phyloP scores from a whole-genome alignment of 208 protist species.

The Leptomonas seymouri region DNA sequence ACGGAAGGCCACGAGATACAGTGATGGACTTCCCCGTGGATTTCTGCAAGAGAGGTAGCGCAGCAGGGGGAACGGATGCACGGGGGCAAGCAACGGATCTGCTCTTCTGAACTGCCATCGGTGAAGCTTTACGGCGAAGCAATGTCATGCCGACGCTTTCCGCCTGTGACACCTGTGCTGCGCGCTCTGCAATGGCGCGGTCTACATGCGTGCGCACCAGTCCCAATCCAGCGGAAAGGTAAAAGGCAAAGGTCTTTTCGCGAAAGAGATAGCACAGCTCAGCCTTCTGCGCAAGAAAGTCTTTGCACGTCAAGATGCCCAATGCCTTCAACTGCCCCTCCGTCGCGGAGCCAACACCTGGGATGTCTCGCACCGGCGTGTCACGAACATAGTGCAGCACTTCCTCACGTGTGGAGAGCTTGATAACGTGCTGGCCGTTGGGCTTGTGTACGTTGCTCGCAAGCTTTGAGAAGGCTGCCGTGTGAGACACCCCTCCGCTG shows the following conservation, averaged over 20 bases:
- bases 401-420: slow-evolving; percentile 45
- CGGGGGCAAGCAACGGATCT: too few relatives aligned
- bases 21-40: slow-evolving; percentile 52
- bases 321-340: slow-evolving; percentile 50
- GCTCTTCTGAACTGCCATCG: too few relatives aligned
- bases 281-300: slow-evolving; percentile 38
- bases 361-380: slow-evolving; percentile 55
- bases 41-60: not conserved
- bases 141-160: too few relatives aligned
- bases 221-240: slow-evolving; percentile 59
- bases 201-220: slow-evolving; percentile 53
- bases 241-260: slow-evolving; percentile 58
- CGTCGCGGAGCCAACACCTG: slow-evolving; percentile 57
- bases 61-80: not conserved
- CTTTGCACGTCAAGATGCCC: slow-evolving; percentile 51
- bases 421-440: slow-evolving; percentile 81
- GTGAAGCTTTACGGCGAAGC: too few relatives aligned
- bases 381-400: slow-evolving; percentile 49
- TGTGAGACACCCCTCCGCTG: slow-evolving; percentile 75
- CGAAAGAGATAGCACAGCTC: slow-evolving; percentile 61
- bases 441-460: slow-evolving; percentile 91
- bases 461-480: slow-evolving; percentile 82
- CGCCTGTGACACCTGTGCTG: not conserved
- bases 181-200: slow-evolving; percentile 26
- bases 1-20: slow-evolving; percentile 25